Base-by-base conservation (phyloP, 1,284 basidiomycete species). In the Trichosporon ovoides region DNA sequence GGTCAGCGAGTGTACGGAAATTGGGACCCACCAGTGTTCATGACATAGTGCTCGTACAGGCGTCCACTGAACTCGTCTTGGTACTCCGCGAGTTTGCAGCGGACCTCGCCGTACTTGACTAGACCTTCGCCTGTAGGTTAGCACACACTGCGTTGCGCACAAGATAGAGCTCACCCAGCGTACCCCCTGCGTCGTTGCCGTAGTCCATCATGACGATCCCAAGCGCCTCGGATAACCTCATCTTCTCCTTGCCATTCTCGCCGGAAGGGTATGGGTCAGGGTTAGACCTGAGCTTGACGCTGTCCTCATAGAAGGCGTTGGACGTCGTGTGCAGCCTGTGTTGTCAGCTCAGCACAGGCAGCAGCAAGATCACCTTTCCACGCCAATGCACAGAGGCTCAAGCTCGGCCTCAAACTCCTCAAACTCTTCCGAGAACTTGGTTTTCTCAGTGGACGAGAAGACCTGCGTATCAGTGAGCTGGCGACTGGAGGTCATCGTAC, bases 181-280 rank as follows among this genome's bases (percentile, higher is more conserved):
- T 79, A 85, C 64, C 89, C 82, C 18, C 84, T 66, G 88, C 86
- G 67, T 90, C 85, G 66, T 90, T 87, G 12, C 91, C 90, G 68
- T 91, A 87, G 31, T 83, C 81, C 58, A 90, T 86, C 90, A 93
- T 91, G 40, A 89, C 87, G 53, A 89, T 81, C 2, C 91, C 91
- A 7, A 93, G 79, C 22, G 85, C 83, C 67, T 92, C 90, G 28
- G 89, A 79, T 0, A 87, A 83, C 20, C 88, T 76, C 24, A 77
- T 67, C 61, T 76, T 76, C 13, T 77, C 73, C 61, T 77, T 76
- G 13, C 66, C 63, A 16, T 53, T 57, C 3, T 68, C 69, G 24
- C 69, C 60, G 13, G 72, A 66, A 9, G 73, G 73, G 46, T 70
- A 71, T 0, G 75, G 74, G 61, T 78, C 77, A 1, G 72, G 65